phyloP scores from a whole-genome alignment of 176 grass and related monocot species.

The bread wheat (Triticum aestivum) region IWGSC_CS_RefSeq_v2.1 NC_057810.1:52510415-52510914 shows the following conservation, averaged over 20 bases:
- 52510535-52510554: conserved; percentile 12
- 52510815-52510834: background rate
- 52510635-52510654: background rate
- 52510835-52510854: background rate
- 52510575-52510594: background rate
- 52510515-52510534: background rate
- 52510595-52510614: conserved; percentile 29
- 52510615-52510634: conserved; percentile 44
- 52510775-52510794: background rate
- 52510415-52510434: background rate
- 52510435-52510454: background rate
- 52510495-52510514: background rate
- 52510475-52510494: background rate
- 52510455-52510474: background rate
- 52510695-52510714: conserved; percentile 40
- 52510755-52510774: conserved; percentile 38
- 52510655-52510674: background rate
- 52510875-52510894: no score
- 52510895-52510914: no score
- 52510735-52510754: background rate
- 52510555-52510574: conserved; percentile 43
- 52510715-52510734: conserved; percentile 2
- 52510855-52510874: background rate
- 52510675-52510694: background rate
- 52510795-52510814: background rate